These are phyloP conservation scores for Backusella morwellensis DNA, from an alignment of 192 early-diverging fungal species.

Conservation along the genomic window DNA sequence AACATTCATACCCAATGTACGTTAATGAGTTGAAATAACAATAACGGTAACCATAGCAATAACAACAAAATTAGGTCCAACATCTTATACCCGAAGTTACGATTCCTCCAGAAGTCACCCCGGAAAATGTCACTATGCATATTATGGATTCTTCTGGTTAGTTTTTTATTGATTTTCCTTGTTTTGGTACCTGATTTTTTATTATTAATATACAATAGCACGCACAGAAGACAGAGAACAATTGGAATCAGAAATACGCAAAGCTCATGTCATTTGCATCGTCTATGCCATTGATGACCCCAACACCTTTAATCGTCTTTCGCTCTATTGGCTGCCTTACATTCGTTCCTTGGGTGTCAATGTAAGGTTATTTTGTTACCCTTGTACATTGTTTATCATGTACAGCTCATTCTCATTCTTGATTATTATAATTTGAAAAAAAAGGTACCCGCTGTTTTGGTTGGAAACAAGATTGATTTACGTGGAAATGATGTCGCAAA, in stretches of 20 bases:
- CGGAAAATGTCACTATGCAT: conserved; percentile 95
- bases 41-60: background rate
- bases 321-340: conserved; percentile 91
- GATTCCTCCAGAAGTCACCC: conserved; percentile 97
- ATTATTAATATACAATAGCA: conserved; percentile 41
- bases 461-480: conserved; percentile 91
- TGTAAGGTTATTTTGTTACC: conserved; percentile 43
- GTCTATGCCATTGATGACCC: conserved; percentile 91
- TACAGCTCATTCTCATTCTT: background rate
- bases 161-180: background rate
- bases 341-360: conserved; percentile 91
- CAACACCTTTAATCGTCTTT: conserved; percentile 81
- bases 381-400: background rate
- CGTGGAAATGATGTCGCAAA: conserved; percentile 82
- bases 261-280: conserved; percentile 97
- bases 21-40: background rate
- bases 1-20: conserved; percentile 89
- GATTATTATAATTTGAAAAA: background rate
- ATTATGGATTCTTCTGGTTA: conserved; percentile 96
- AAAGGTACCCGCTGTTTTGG: conserved; percentile 89
- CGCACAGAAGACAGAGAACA: conserved; percentile 86
- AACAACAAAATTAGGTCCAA: conserved; percentile 67
- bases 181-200: background rate
- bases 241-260: conserved; percentile 91
- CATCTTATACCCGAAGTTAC: conserved; percentile 99